A percentile compares a stretch with the other conserved stretches of the same genome.
Conservation (phyloP, 257 asterid genomes). For the Haberlea rhodopensis region DNA sequence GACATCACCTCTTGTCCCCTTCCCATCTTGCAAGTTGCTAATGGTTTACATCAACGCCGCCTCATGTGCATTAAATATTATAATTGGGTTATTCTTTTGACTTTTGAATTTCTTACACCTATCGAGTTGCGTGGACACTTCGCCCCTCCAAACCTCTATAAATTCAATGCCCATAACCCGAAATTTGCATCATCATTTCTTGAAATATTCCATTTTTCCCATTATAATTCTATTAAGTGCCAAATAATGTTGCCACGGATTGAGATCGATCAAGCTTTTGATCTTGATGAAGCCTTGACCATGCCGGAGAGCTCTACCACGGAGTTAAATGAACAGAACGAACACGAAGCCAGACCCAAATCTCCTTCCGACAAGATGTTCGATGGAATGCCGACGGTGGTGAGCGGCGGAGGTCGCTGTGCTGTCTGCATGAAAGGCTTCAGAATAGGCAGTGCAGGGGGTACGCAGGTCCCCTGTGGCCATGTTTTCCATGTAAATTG, state of each 20-base stretch:
- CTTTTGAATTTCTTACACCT: no score
- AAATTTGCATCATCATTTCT: neutral
- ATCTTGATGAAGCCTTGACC: constrained; percentile 34
- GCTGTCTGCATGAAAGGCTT: constrained; percentile 32
- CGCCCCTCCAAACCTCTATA: no score
- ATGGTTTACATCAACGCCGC: no score
- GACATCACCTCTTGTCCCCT: no score
- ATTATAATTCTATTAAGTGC: neutral
- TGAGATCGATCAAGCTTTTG: constrained; percentile 28
- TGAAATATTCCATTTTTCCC: neutral
- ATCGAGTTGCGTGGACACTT: no score
- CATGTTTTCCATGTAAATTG: constrained; percentile 39
- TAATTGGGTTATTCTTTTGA: no score
- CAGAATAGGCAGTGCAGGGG: constrained; percentile 22
- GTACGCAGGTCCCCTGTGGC: constrained; percentile 35
- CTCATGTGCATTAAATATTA: no score
- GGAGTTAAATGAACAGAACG: neutral
- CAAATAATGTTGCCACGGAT: constrained; percentile 5
- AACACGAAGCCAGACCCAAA: neutral
- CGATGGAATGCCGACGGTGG: constrained; percentile 27
- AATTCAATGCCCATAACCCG: no score
- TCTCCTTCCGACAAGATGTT: constrained; percentile 14
- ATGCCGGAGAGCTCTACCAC: constrained; percentile 22
- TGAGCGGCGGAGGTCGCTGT: constrained; percentile 23
- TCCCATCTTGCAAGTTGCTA: no score